These are phyloP conservation scores for Trichoderma guizhouense DNA, from an alignment of 2,329 filamentous ascomycete genomes.

Conservation along the genomic window DNA sequence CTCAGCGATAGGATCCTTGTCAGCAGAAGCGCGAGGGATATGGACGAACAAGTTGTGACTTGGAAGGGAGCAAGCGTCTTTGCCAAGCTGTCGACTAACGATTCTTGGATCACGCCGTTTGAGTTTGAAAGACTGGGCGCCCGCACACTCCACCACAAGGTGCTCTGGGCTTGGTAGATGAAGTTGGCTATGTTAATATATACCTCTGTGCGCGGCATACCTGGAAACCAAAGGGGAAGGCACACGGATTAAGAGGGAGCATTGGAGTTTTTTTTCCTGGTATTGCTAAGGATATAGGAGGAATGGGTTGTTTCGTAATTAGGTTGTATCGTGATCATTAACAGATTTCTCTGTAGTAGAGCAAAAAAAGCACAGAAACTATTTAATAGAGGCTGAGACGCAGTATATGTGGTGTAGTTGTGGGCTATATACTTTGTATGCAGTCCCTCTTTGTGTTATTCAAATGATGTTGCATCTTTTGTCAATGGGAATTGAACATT, in stretches of 20 bases:
- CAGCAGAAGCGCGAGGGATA: slow-evolving; percentile 75
- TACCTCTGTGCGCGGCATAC: neutral
- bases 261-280: slow-evolving; percentile 9
- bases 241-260: slow-evolving; percentile 3
- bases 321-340: neutral
- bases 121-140: slow-evolving; percentile 87
- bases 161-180: slow-evolving; percentile 57
- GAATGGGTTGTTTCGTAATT: neutral
- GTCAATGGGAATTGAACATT: neutral
- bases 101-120: slow-evolving; percentile 84
- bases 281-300: neutral
- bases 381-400: neutral
- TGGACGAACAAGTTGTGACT: slow-evolving; percentile 94
- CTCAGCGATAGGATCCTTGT: slow-evolving; percentile 59
- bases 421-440: neutral
- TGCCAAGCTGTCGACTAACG: slow-evolving; percentile 85
- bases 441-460: accelerated
- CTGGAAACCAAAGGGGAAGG: neutral
- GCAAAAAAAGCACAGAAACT: neutral
- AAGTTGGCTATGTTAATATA: neutral
- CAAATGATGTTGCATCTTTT: neutral
- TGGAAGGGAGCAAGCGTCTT: slow-evolving; percentile 99
- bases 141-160: slow-evolving; percentile 80
- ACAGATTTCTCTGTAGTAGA: neutral
- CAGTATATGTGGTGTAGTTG: neutral